These are phyloP conservation scores for Metarhizium rileyi DNA, from an alignment of 2,329 filamentous ascomycete genomes.

Conservation along the genomic window DNA sequence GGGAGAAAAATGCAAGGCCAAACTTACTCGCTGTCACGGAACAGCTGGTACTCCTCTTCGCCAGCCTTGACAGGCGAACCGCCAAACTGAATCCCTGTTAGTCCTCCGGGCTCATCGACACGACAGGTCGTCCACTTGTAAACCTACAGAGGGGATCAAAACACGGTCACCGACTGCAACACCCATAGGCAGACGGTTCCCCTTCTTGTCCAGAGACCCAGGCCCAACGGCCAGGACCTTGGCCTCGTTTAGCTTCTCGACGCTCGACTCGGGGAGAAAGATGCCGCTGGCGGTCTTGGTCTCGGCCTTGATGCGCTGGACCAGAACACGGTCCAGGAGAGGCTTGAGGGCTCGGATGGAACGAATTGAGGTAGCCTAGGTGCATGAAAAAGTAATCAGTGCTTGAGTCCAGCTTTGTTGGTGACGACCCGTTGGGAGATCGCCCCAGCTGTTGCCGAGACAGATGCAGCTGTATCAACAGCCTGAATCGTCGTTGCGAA, in stretches of 20 bases:
- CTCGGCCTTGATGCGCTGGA: slow-evolving; percentile 96
- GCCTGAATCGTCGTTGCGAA: not conserved
- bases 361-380: slow-evolving; percentile 66
- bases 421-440: not conserved
- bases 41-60: slow-evolving; percentile 91
- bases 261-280: slow-evolving; percentile 91
- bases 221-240: slow-evolving; percentile 93
- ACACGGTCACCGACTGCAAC: slow-evolving; percentile 83
- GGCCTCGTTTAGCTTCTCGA: slow-evolving; percentile 98
- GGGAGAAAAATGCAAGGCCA: not conserved
- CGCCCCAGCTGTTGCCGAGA: not conserved
- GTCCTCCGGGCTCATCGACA: not conserved
- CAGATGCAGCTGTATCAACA: not conserved
- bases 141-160: slow-evolving; percentile 80
- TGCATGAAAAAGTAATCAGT: not conserved
- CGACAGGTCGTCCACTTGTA: not conserved
- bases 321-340: slow-evolving; percentile 94
- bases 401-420: not conserved
- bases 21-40: slow-evolving; percentile 95
- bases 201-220: slow-evolving; percentile 76
- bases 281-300: slow-evolving; percentile 93
- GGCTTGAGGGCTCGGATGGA: slow-evolving; percentile 92
- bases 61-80: slow-evolving; percentile 94
- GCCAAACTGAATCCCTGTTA: slow-evolving; percentile 54
- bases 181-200: slow-evolving; percentile 77